Evolutionary conservation across 2,329 filamentous ascomycete genomes (phyloP).

Genomic region (Cladosporium austrohemisphaericum): DNA sequence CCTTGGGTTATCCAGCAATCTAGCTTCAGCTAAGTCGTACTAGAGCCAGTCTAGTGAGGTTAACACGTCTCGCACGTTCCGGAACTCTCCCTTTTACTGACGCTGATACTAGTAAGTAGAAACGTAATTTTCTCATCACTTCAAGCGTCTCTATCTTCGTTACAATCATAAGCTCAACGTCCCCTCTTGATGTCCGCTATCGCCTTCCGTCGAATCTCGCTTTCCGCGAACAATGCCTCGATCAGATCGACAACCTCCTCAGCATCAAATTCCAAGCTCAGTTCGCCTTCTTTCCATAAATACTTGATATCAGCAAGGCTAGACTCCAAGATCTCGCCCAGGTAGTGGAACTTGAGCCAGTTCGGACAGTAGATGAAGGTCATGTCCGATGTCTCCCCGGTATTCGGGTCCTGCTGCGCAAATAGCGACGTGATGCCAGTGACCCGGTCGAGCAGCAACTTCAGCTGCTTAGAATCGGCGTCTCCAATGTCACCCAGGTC

Average conservation of each 20-base stretch:
- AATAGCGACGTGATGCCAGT: constrained; percentile 57
- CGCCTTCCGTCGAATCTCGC: constrained; percentile 54
- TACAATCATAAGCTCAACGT: neutral
- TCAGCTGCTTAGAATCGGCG: constrained; percentile 58
- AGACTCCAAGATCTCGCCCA: constrained; percentile 60
- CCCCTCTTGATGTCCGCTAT: constrained; percentile 53
- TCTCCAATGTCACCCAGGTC: constrained; percentile 63
- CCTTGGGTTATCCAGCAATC: too few species aligned
- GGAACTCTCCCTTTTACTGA: too few species aligned
- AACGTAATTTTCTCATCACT: too few species aligned
- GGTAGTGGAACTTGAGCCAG: constrained; percentile 64
- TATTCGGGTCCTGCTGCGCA: constrained; percentile 39
- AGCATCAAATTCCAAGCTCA: constrained; percentile 58
- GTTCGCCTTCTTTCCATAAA: constrained; percentile 61
- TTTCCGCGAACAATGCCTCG: constrained; percentile 62
- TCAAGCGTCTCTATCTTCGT: too few species aligned
- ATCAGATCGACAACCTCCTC: constrained; percentile 63
- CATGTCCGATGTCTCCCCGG: constrained; percentile 45
- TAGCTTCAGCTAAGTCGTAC: too few species aligned
- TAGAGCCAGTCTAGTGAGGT: too few species aligned
- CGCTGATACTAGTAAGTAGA: too few species aligned
- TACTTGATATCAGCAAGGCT: constrained; percentile 63
- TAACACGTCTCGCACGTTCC: too few species aligned
- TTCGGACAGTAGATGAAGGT: constrained; percentile 59
- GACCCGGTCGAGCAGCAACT: constrained; percentile 54